Evolutionary conservation across 352 stramenopile genomes (phyloP).

Genomic region (Phytophthora tentaculata): DNA sequence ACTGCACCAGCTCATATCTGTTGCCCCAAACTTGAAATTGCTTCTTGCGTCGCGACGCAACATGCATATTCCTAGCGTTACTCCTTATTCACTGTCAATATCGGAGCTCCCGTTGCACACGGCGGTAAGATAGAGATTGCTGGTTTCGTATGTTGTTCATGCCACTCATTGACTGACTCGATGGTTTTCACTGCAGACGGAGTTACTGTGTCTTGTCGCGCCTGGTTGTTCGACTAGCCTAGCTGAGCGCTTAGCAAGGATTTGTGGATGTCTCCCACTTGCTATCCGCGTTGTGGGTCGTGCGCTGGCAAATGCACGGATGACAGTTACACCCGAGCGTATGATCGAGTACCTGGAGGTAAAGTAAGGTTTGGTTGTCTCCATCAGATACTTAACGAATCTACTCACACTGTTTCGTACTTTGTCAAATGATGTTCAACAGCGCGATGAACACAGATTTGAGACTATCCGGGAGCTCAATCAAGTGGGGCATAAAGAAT

Average conservation of each 20-base stretch:
- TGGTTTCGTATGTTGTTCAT: constrained; percentile 5
- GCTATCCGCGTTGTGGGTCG: constrained; percentile 83
- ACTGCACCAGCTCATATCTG: constrained; percentile 72
- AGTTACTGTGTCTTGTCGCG: constrained; percentile 71
- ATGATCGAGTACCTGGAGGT: constrained; percentile 86
- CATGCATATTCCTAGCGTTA: constrained; percentile 81
- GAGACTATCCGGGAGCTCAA: constrained; percentile 80
- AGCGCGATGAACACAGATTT: constrained; percentile 73
- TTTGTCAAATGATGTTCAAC: constrained; percentile 1
- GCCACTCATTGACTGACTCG: not conserved
- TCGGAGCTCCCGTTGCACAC: constrained; percentile 73
- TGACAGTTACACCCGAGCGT: constrained; percentile 74
- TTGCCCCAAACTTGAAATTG: constrained; percentile 70
- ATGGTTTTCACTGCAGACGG: constrained; percentile 42
- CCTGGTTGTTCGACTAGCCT: constrained; percentile 66
- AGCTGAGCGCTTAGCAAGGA: constrained; percentile 67
- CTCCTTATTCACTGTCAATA: constrained; percentile 78
- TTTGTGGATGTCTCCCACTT: constrained; percentile 81
- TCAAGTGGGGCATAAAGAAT: constrained; percentile 80
- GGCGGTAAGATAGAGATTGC: constrained; percentile 43
- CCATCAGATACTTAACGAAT: not conserved
- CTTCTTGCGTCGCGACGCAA: constrained; percentile 75
- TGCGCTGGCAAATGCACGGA: constrained; percentile 76
- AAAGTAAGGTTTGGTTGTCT: constrained; percentile 5
- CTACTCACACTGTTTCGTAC: not conserved